Evolutionary conservation across 1,284 basidiomycete genomes (phyloP), one percentile per base, ranked within the genome.

Genomic region (Pseudozyma thailandica): DNA sequence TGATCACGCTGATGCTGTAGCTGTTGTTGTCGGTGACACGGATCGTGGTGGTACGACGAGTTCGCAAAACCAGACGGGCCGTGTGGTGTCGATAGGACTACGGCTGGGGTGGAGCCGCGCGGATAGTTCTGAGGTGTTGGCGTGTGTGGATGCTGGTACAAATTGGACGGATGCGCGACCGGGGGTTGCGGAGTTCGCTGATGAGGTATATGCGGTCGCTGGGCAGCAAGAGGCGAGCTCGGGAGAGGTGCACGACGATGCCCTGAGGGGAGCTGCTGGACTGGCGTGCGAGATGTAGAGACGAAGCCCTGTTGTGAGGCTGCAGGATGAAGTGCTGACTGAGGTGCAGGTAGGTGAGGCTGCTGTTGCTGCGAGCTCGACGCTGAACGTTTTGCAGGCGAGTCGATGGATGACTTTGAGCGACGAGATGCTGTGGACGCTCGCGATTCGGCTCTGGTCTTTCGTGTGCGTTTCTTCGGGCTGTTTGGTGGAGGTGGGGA

Each of bases 351-450:
- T 28, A 10, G 51, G 23, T n/a, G 21, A n/a, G 39, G 13, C 16
- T 25, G 43, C 4, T n/a, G 13, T 18, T 25, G 43, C 4, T n/a
- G 25, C 23, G 48, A 13, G 27, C 27, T 15, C 4, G 52, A 41
- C 6, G 50, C 26, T 20, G 44, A 33, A 18, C 20, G 33, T 3
- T 49, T 37, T 13, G 49, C 48, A 35, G 49, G 20, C 15, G 46
- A 38, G 33, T 50, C 42, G 15, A 41, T 25, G 7, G 54, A 51
- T 1, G 61, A 45, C 26, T 47, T 58, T 16, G 50, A 28, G 28
- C 60, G 60, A 27, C 45, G 54, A 39, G 62, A 54, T 18, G 56
- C 47, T 12, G 62, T 45, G 16, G 56, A 66, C 2, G 49, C 35
- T 41, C 48, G 42, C 28, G 55, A 50, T n/a, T 43, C 9, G 37